Conservation (phyloP, 768 basidiomycete genomes). For the Candolleomyces eurysporus region DNA sequence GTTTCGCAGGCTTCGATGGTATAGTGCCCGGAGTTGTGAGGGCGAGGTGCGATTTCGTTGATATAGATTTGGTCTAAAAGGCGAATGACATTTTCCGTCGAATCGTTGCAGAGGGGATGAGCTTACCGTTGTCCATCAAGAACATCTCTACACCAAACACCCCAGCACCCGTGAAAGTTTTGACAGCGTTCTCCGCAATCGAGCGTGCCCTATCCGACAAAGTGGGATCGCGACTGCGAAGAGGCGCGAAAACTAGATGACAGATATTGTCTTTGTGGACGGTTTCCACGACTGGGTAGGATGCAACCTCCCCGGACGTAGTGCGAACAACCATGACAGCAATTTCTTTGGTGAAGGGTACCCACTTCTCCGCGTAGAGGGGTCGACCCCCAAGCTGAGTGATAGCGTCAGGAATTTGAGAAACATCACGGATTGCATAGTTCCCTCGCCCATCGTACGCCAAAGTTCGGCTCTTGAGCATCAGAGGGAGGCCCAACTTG, state of each 20-base stretch:
- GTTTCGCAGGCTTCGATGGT: slow-evolving; percentile 97
- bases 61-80: slow-evolving; percentile 68
- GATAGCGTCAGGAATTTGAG: slow-evolving; percentile 51
- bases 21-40: slow-evolving; percentile 98
- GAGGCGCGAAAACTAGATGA: slow-evolving; percentile 87
- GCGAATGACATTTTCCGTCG: slow-evolving; percentile 2
- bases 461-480: slow-evolving; percentile 94
- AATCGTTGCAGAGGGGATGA: background rate
- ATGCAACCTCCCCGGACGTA: slow-evolving; percentile 64
- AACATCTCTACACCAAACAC: slow-evolving; percentile 99
- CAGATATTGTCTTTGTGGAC: slow-evolving; percentile 93
- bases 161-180: slow-evolving; percentile 81
- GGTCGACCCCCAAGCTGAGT: slow-evolving; percentile 59
- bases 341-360: slow-evolving; percentile 84
- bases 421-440: slow-evolving; percentile 61
- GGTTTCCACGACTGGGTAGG: slow-evolving; percentile 94
- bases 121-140: slow-evolving; percentile 78
- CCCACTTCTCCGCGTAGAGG: slow-evolving; percentile 93
- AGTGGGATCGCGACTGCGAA: slow-evolving; percentile 57
- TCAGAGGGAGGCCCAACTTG: slow-evolving; percentile 78
- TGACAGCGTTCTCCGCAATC: slow-evolving; percentile 80
- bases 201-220: slow-evolving; percentile 59
- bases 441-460: slow-evolving; percentile 98
- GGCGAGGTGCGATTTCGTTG: slow-evolving; percentile 97
- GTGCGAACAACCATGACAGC: slow-evolving; percentile 97